Percentiles rank a stretch among this genome's conserved stretches.
These are phyloP conservation scores for Aspergillus cristatus DNA, from an alignment of 495 filamentous ascomycete genomes.

Conservation along the genomic window DNA sequence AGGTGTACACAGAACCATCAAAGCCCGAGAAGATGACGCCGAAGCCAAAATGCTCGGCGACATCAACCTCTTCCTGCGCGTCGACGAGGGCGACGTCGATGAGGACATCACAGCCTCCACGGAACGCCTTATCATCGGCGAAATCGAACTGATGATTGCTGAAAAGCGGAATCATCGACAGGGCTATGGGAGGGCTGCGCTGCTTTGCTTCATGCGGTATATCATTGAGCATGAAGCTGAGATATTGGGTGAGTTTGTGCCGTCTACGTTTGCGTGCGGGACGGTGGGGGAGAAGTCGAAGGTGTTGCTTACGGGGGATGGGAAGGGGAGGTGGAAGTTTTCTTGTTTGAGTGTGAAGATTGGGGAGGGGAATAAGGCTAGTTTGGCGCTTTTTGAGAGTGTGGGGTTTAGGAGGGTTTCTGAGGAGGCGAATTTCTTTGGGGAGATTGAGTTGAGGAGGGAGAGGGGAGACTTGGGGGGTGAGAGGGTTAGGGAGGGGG, in stretches of 20 bases:
- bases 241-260: constrained; percentile 54
- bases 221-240: constrained; percentile 35
- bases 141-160: constrained; percentile 88
- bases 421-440: constrained; percentile 53
- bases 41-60: constrained; percentile 66
- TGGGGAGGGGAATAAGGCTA: constrained; percentile 42
- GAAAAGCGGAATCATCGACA: constrained; percentile 42
- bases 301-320: too few species aligned
- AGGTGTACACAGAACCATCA: not conserved
- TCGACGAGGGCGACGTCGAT: constrained; percentile 36
- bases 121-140: constrained; percentile 44
- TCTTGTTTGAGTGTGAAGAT: constrained; percentile 53
- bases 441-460: constrained; percentile 50
- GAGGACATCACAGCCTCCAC: constrained; percentile 1
- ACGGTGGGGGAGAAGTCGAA: constrained; percentile 7
- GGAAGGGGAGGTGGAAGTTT: constrained; percentile 7
- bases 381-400: constrained; percentile 52
- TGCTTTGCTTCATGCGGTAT: constrained; percentile 62
- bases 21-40: constrained; percentile 31
- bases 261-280: constrained; percentile 11
- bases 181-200: constrained; percentile 56
- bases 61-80: constrained; percentile 71
- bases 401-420: constrained; percentile 43
- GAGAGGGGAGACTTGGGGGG: constrained; percentile 22
- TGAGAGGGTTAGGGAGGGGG: constrained; percentile 11